phyloP scores from a whole-genome alignment of 2,329 filamentous ascomycete genomes.

The Cercospora nicotianae region DNA sequence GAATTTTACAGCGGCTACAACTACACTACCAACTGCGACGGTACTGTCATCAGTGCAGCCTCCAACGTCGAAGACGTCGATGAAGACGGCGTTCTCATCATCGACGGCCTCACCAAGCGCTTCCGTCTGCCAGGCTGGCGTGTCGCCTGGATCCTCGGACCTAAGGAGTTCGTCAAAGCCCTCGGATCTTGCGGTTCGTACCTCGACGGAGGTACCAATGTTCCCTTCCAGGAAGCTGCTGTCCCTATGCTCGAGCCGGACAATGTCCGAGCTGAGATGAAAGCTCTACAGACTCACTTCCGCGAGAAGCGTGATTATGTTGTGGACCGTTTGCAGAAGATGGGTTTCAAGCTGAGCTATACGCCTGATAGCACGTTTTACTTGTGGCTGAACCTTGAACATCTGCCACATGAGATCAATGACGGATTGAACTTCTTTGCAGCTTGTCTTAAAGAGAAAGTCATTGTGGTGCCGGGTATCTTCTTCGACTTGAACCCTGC shows the following conservation, averaged over 20 bases:
- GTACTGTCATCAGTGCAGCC: slow-evolving; percentile 82
- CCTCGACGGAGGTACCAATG: slow-evolving; percentile 90
- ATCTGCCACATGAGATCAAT: slow-evolving; percentile 75
- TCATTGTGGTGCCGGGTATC: slow-evolving; percentile 94
- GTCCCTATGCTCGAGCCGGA: slow-evolving; percentile 87
- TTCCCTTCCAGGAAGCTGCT: slow-evolving; percentile 92
- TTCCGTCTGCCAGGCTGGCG: slow-evolving; percentile 96
- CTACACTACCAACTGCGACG: slow-evolving; percentile 90
- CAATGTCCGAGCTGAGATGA: slow-evolving; percentile 82
- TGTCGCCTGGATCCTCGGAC: slow-evolving; percentile 89
- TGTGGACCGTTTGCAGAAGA: slow-evolving; percentile 72
- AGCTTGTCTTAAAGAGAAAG: slow-evolving; percentile 87
- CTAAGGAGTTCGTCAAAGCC: slow-evolving; percentile 91
- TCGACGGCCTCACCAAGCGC: slow-evolving; percentile 93
- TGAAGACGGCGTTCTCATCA: slow-evolving; percentile 79
- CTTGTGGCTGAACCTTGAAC: slow-evolving; percentile 69
- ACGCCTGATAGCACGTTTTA: slow-evolving; percentile 94
- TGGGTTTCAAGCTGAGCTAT: slow-evolving; percentile 79
- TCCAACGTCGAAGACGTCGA: slow-evolving; percentile 89
- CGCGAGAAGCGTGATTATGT: slow-evolving; percentile 91
- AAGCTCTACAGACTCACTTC: slow-evolving; percentile 85
- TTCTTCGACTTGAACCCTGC: slow-evolving; percentile 97
- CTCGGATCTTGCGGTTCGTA: slow-evolving; percentile 92
- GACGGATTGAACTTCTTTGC: slow-evolving; percentile 98
- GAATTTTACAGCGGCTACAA: slow-evolving; percentile 96